Evolutionary conservation across 148 eudicot genomes (phyloP).

Genomic region (Selenicereus undatus): DNA sequence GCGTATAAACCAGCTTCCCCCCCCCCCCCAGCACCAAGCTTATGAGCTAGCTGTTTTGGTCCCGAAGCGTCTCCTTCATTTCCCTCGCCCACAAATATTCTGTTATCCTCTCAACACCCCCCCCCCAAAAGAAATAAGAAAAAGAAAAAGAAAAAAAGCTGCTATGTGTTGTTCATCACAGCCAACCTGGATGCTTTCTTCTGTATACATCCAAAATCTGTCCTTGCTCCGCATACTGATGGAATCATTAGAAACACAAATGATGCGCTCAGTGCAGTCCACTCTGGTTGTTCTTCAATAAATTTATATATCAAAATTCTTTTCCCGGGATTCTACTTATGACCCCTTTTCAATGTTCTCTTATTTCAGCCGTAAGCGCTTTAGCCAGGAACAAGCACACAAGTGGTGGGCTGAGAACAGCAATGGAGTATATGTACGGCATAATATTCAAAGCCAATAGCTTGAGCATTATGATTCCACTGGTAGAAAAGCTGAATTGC

Average conservation of each 20-base stretch:
- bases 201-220: no score
- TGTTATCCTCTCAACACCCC: background rate
- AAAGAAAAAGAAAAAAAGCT: background rate
- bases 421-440: constrained; percentile 51
- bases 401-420: constrained; percentile 93
- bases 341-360: constrained; percentile 4
- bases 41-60: no score
- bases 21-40: no score
- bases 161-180: background rate
- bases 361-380: constrained; percentile 69
- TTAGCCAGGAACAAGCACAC: constrained; percentile 86
- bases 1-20: no score
- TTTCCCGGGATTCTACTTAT: background rate
- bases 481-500: background rate
- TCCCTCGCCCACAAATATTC: background rate
- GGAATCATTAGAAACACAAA: background rate
- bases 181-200: no score
- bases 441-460: constrained; percentile 44
- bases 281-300: background rate
- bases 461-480: constrained; percentile 11
- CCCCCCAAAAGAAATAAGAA: no score
- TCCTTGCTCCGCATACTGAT: no score
- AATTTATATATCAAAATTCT: no score
- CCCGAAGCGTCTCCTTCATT: background rate
- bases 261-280: background rate